Base-by-base conservation (phyloP, 371 early-diverging fungal genomes). In the Gilbertella persicaria region DNA sequence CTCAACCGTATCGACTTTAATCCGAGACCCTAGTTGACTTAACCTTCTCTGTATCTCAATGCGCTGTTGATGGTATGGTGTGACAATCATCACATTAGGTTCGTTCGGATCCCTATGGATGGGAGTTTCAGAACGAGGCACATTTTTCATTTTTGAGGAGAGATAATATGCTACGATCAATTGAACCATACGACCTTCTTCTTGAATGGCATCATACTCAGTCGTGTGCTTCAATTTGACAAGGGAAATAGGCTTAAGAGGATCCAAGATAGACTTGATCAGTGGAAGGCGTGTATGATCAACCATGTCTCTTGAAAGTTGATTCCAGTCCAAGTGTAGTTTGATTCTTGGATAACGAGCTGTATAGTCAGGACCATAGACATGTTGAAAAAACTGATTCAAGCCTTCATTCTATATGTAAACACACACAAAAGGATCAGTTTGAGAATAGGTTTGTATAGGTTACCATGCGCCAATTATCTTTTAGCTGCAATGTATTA, bases 401-500 rank as follows among this genome's bases (percentile, higher is more conserved):
- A 83, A 38, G 53, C 77, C 79, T 1, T 58, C 43, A 54, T 83
- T 83, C 83, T 83, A 50, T 13, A 35, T 35, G n/a, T 33, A 5
- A 36, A 40, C 5, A 53, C n/a, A n/a, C n/a, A n/a, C n/a, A n/a
- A n/a, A n/a, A n/a, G n/a, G n/a, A n/a, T n/a, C n/a, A n/a, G n/a
- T n/a, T n/a, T n/a, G n/a, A n/a, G n/a, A n/a, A n/a, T n/a, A n/a
- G n/a, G n/a, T n/a, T n/a, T n/a, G n/a, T n/a, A 0, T 50, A 35
- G 23, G 41, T 28, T 66, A 80, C 83, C 84, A 83, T 83, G 26
- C 84, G 64, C 66, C 81, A 83, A 59, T 83, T 83, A 20, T 83
- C 84, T 50, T 73, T 70, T 2, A 83, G 68, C 45, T 83, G 81
- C 8, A 77, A 67, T 2, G 81, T 83, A 42, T 72, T 75, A 3